Conservation (phyloP, 176 grass and related monocot genomes). For the Pharus latifolius region DNA sequence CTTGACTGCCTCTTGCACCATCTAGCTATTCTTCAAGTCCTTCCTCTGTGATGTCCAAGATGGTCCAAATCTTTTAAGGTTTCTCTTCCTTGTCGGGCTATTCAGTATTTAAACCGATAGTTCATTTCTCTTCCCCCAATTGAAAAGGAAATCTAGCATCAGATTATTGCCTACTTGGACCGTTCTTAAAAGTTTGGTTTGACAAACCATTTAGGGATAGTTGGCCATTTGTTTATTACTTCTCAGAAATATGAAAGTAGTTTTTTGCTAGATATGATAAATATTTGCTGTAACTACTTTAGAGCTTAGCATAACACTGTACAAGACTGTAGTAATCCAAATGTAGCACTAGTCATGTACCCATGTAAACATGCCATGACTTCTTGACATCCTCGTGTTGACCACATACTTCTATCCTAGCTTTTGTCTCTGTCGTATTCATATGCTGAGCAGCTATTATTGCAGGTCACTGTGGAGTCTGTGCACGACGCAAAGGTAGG, state of each 20-base stretch:
- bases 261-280: not conserved
- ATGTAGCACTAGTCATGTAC: no score
- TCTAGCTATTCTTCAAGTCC: not conserved
- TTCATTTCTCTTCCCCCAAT: not conserved
- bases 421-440: not conserved
- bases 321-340: no score
- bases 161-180: conserved; percentile 2
- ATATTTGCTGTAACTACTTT: not conserved
- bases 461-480: conserved; percentile 48
- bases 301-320: not conserved
- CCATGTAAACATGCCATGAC: no score
- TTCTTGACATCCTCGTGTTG: no score
- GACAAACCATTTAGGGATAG: not conserved
- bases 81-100: not conserved
- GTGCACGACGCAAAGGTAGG: conserved; percentile 44
- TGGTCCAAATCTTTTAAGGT: not conserved
- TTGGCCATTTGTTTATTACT: not conserved
- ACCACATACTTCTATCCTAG: not conserved
- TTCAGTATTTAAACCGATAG: not conserved
- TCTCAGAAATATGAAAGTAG: not conserved
- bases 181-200: not conserved
- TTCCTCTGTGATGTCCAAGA: not conserved
- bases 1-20: not conserved
- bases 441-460: conserved; percentile 12
- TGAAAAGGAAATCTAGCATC: not conserved